Base-by-base conservation (phyloP, 192 early-diverging fungal genomes). In the Coemansia sp. region DNA sequence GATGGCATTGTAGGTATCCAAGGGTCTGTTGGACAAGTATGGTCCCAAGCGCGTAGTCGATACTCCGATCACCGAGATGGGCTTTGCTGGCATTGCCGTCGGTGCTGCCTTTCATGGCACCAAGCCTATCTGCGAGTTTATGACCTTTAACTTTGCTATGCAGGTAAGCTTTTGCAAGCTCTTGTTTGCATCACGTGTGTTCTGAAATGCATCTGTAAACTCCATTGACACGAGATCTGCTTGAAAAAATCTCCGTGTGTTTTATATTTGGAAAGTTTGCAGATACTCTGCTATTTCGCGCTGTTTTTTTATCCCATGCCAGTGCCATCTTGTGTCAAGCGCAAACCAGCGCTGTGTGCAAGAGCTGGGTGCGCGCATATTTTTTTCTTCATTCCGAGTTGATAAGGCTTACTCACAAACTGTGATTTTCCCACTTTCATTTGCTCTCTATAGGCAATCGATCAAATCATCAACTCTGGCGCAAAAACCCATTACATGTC, bases 111-210 rank as follows among this genome's bases (percentile, higher is more conserved):
- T 99, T 67, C 86, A 89, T 67, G 97, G 97, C 47, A 86, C 97
- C 59, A 93, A 92, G 85, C 97, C 97, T 38, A 90, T 99, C 65
- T 99, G 97, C 88, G 95, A 99, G 86, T 99, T 99, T 84, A 99
- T 99, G 97, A 99, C 97, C 66, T 98, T 94, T 82, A 99, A 99
- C 92, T 99, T 99, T 88, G 93, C 95, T 40, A 95, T 99, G 94
- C 97, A 99, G 89, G 93, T 94, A 82, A 73, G 68, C 23, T 21
- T 15, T 56, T 57, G 39, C 32, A 32, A 32, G 32, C n/a, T 45
- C 44, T 45, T 45, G 44, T 45, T 45, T 45, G 44, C 44, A 45
- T 15, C 10, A 15, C 44, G 32, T 32, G 32, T 32, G 32, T 32
- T 32, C 4, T 8, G 44, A 45, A 45, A 45, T 45, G 44, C 44